A percentile compares a stretch with the other conserved stretches of the same genome.
Evolutionary conservation across 192 early-diverging fungal species (phyloP).

Genomic region (Rhizophagus sp.): DNA sequence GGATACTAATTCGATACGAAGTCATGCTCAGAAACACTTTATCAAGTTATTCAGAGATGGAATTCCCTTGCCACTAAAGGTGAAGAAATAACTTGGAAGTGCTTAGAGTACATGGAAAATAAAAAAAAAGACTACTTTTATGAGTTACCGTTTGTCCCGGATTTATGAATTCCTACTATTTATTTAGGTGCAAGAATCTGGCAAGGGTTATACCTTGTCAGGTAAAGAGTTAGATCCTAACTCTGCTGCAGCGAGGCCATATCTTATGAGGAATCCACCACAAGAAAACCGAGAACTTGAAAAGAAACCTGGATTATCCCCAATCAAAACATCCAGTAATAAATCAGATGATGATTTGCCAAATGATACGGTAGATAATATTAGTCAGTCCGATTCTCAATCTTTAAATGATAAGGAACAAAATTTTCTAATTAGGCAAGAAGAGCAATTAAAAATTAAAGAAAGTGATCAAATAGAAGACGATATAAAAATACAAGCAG

Average conservation of each 20-base stretch:
- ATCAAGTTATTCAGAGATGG: constrained; percentile 86
- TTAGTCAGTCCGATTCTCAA: neutral
- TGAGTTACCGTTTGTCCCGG: constrained; percentile 16
- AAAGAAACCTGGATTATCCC: neutral
- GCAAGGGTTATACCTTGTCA: constrained; percentile 79
- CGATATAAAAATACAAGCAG: neutral
- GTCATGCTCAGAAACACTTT: constrained; percentile 91
- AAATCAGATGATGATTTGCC: neutral
- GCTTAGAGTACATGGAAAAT: constrained; percentile 8
- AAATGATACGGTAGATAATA: neutral
- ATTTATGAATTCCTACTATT: constrained; percentile 20
- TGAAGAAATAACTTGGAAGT: constrained; percentile 83
- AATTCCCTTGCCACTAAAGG: constrained; percentile 80
- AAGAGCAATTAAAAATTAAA: constrained; percentile 5
- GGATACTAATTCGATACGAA: constrained; percentile 81
- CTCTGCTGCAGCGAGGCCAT: constrained; percentile 81
- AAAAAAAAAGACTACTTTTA: constrained; percentile 28
- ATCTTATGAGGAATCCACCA: constrained; percentile 35
- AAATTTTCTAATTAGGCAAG: neutral
- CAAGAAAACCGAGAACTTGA: neutral
- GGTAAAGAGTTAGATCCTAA: constrained; percentile 89
- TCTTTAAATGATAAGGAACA: neutral
- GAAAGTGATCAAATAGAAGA: neutral
- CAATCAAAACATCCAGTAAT: neutral
- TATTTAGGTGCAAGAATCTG: constrained; percentile 50